These are phyloP conservation scores for Arxiozyma slooffiae DNA, from an alignment of 1,139 yeast genomes.

Conservation along the genomic window DNA sequence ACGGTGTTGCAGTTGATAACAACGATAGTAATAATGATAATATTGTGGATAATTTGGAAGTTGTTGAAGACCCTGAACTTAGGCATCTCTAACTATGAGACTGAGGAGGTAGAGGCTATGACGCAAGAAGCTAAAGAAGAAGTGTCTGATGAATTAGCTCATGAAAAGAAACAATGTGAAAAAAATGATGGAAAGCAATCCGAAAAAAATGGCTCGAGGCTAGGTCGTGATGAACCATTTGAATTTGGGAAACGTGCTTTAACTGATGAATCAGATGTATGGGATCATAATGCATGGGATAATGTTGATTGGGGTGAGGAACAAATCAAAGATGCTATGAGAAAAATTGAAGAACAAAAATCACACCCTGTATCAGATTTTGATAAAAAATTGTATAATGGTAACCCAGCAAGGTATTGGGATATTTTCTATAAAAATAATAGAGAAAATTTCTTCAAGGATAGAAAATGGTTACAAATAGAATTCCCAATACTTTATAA, in stretches of 20 bases:
- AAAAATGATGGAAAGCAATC: neutral
- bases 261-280: slow-evolving; percentile 66
- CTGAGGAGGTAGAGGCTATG: slow-evolving; percentile 16
- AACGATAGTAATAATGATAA: neutral
- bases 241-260: slow-evolving; percentile 81
- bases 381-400: slow-evolving; percentile 68
- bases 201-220: slow-evolving; percentile 31
- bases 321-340: slow-evolving; percentile 67
- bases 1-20: slow-evolving; percentile 1
- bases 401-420: slow-evolving; percentile 91
- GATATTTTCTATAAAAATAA: slow-evolving; percentile 86
- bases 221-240: slow-evolving; percentile 84
- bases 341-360: slow-evolving; percentile 62
- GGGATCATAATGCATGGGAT: slow-evolving; percentile 95
- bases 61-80: slow-evolving; percentile 21
- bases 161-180: slow-evolving; percentile 8
- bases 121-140: slow-evolving; percentile 23
- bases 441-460: slow-evolving; percentile 88
- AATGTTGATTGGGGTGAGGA: slow-evolving; percentile 97
- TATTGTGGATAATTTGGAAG: slow-evolving; percentile 11
- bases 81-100: slow-evolving; percentile 24
- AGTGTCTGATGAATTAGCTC: slow-evolving; percentile 17
- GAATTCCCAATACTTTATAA: slow-evolving; percentile 83
- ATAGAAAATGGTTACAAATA: slow-evolving; percentile 89
- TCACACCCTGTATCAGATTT: slow-evolving; percentile 78